Base-by-base conservation (phyloP, 192 early-diverging fungal species). In the Podila epicladia region DNA sequence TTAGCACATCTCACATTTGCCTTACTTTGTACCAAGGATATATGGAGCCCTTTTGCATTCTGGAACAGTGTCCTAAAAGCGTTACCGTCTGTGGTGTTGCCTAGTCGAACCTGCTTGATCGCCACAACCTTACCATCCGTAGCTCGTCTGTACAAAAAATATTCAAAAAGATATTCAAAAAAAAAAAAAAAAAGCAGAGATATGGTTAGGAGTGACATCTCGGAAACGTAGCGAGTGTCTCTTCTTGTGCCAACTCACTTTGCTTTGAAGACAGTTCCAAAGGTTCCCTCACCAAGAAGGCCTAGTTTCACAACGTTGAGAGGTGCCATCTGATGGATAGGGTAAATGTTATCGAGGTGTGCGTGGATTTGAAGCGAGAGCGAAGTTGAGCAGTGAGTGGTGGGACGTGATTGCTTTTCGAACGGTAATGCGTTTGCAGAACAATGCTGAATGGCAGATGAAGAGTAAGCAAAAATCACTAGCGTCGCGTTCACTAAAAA, bases 181-280 rank as follows among this genome's bases (percentile, higher is more conserved):
- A n/a, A n/a, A n/a, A n/a, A n/a, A n/a, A 5, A 55, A 22, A n/a
- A 55, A 53, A 24, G 7, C 0, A 55, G 53, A 55, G 6, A 5
- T 9, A 7, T 55, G 53, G n/a, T 26, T 55, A 45, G 15, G 22
- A 55, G 6, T 2, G 19, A 24, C 12, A 45, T 45, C 41, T 45
- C 15, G 13, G 41, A 24, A 24, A 12, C 9, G 53, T 9, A 1
- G 22, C 22, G 8, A 24, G 53, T 55, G 20, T 24, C 24, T 55
- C 24, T 55, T 22, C 35, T 11, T 37, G 35, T 55, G 8, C 53
- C n/a, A 3, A 70, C 74, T 71, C 45, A 76, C 74, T 85, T 82
- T 37, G 91, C 93, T 74, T 93, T 94, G 82, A 91, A 95, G 11
- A 95, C 94, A 49, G 93, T 89, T 31, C 94, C 94, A 35, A 94